A percentile compares a stretch with the other conserved stretches of the same genome.
These are phyloP conservation scores for Zygoascus sp. DNA, from an alignment of 1,139 yeast genomes.

Conservation along the genomic window DNA sequence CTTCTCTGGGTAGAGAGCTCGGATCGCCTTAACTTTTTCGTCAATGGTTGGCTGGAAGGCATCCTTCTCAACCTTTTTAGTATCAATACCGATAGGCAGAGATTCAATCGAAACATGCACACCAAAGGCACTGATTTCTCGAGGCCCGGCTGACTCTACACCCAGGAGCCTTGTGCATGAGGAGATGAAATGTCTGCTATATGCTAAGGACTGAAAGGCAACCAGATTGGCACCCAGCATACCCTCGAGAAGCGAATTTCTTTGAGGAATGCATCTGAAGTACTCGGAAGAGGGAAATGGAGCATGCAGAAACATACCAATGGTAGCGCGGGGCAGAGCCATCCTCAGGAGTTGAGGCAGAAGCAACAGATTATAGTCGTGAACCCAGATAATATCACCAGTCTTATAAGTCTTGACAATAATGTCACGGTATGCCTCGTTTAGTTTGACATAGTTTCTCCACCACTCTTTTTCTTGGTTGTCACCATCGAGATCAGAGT, in stretches of 20 bases:
- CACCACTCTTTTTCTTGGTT: slow-evolving; percentile 73
- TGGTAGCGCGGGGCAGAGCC: slow-evolving; percentile 73
- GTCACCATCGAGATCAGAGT: slow-evolving; percentile 40
- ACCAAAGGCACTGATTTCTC: slow-evolving; percentile 69
- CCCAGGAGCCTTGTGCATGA: slow-evolving; percentile 56
- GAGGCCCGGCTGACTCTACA: slow-evolving; percentile 44
- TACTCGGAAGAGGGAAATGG: slow-evolving; percentile 91
- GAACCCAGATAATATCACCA: slow-evolving; percentile 94
- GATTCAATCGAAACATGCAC: slow-evolving; percentile 67
- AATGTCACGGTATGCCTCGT: slow-evolving; percentile 82
- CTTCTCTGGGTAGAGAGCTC: slow-evolving; percentile 64
- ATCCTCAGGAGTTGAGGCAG: slow-evolving; percentile 83
- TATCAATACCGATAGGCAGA: slow-evolving; percentile 83
- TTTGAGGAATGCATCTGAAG: slow-evolving; percentile 79
- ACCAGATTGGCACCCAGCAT: slow-evolving; percentile 84
- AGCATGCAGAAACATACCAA: slow-evolving; percentile 80
- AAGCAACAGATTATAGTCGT: slow-evolving; percentile 81
- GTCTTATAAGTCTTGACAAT: slow-evolving; percentile 69
- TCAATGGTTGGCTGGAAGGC: slow-evolving; percentile 45
- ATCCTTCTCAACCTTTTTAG: slow-evolving; percentile 47
- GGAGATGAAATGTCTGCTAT: slow-evolving; percentile 84
- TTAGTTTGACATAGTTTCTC: slow-evolving; percentile 85
- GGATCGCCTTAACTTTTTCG: slow-evolving; percentile 46
- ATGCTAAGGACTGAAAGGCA: slow-evolving; percentile 80
- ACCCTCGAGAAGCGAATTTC: slow-evolving; percentile 80